Evolutionary conservation across 2,329 filamentous ascomycete genomes (phyloP).

Genomic region (Microdochium trichocladiopsis): DNA sequence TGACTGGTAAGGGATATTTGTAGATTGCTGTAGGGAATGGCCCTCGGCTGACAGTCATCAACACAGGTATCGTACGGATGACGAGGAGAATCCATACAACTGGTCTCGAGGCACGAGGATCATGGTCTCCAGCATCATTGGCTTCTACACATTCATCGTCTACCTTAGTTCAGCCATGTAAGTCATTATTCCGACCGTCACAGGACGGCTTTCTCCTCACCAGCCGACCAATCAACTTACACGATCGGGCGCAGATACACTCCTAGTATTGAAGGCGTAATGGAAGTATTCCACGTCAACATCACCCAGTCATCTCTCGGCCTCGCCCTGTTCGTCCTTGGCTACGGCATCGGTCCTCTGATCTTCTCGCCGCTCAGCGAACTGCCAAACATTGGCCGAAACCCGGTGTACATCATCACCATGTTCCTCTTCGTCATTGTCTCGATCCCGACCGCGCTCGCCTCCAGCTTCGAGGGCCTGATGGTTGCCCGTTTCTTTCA

Average conservation of each 20-base stretch:
- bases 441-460: conserved; percentile 56
- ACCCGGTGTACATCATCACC: conserved; percentile 59
- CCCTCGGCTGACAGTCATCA: background rate
- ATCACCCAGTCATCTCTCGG: conserved; percentile 46
- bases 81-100: conserved; percentile 48
- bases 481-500: conserved; percentile 58
- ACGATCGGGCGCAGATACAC: conserved; percentile 34
- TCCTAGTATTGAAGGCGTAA: conserved; percentile 36
- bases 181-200: too few relatives aligned
- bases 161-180: conserved; percentile 48
- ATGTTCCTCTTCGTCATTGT: conserved; percentile 64
- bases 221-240: conserved; percentile 4
- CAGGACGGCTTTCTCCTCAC: too few relatives aligned
- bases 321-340: conserved; percentile 56
- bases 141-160: conserved; percentile 53
- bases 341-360: conserved; percentile 57
- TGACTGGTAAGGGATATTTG: conserved; percentile 7
- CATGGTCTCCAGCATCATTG: conserved; percentile 35
- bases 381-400: conserved; percentile 59
- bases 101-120: conserved; percentile 37
- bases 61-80: conserved; percentile 38
- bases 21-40: background rate
- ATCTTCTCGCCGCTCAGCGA: conserved; percentile 61
- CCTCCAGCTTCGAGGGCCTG: conserved; percentile 55
- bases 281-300: conserved; percentile 43